phyloP scores from a whole-genome alignment of 495 filamentous ascomycete genomes.

The Chaetomium cochliodes region DNA sequence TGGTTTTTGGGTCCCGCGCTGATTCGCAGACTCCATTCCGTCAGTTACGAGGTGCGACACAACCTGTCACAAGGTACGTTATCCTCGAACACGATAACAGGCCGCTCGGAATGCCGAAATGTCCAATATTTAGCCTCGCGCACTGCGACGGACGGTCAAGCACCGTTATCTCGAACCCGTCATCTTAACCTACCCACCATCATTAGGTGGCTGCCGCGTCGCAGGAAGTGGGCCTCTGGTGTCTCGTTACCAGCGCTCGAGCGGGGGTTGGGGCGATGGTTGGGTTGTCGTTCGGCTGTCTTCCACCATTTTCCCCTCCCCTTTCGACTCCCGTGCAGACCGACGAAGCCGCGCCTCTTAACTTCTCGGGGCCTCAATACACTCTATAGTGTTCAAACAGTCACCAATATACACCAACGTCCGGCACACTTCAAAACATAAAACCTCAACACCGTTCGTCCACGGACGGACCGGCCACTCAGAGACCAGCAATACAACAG shows the following conservation, averaged over 20 bases:
- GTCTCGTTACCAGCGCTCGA: not conserved
- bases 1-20: not conserved
- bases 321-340: not conserved
- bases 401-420: not conserved
- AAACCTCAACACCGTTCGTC: not conserved
- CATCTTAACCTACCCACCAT: not conserved
- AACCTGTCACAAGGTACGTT: not conserved
- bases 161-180: not conserved
- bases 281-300: not conserved
- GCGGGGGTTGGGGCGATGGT: not conserved
- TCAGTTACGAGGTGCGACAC: not conserved
- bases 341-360: not conserved
- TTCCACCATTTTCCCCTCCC: not conserved
- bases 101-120: slow-evolving; percentile 5
- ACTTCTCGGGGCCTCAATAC: not conserved
- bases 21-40: not conserved
- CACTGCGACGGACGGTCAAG: not conserved
- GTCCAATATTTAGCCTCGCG: slow-evolving; percentile 9
- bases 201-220: not conserved
- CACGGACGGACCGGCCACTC: not conserved
- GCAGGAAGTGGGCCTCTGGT: not conserved
- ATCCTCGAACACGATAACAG: not conserved
- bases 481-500: not conserved
- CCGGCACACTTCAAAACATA: not conserved
- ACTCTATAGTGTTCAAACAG: not conserved